Evolutionary conservation across 345 rosid species (phyloP).

Genomic region (Ceriops tagal): DNA sequence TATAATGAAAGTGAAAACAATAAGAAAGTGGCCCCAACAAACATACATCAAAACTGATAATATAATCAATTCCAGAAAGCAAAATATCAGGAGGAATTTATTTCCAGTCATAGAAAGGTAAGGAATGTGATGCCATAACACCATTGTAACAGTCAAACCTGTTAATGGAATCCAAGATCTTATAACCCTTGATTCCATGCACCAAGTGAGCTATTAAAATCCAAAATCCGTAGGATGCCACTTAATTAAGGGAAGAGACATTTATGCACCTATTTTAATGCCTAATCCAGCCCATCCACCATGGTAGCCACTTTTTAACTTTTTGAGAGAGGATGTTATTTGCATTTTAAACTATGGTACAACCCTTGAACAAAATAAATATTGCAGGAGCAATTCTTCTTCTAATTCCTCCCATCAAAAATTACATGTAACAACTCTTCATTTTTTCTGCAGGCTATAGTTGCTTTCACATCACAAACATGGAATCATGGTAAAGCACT

Average conservation of each 20-base stretch:
- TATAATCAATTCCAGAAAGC: background rate
- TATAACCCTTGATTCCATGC: conserved; percentile 9
- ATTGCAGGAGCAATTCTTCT: background rate
- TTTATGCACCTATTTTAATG: too few species aligned
- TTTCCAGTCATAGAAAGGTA: background rate
- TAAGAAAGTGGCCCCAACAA: background rate
- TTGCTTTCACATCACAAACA: conserved; percentile 5
- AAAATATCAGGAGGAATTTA: background rate
- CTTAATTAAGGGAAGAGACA: background rate
- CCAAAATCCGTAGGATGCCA: background rate
- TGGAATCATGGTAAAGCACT: background rate
- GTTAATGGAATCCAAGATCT: background rate
- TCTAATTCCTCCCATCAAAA: background rate
- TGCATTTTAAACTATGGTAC: background rate
- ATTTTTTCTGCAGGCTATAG: background rate
- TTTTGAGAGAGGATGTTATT: background rate
- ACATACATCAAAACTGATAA: background rate
- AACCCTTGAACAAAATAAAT: background rate
- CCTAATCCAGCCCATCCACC: too few species aligned
- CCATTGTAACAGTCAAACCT: background rate
- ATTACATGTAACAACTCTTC: background rate
- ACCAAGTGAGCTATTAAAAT: background rate
- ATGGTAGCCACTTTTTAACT: background rate
- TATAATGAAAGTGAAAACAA: background rate
- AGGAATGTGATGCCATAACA: background rate